Evolutionary conservation across 1,284 basidiomycete genomes (phyloP).

Genomic region (Trametes pubescens): DNA sequence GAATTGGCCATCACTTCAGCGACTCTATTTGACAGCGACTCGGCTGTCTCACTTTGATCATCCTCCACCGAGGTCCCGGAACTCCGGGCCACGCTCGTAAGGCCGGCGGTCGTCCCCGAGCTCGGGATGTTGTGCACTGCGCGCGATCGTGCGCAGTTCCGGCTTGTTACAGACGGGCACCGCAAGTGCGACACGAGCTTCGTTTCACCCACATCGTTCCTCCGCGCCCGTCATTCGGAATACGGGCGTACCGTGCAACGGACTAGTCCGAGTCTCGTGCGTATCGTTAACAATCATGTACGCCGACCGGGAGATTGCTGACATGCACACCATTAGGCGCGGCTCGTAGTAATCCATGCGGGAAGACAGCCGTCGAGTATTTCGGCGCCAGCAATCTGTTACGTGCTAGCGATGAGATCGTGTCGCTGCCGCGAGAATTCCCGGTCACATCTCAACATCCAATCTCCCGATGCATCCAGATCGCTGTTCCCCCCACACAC

Average conservation of each 20-base stretch:
- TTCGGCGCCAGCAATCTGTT: not conserved
- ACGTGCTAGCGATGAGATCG: conserved; percentile 13
- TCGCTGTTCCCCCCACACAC: not conserved
- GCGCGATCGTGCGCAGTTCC: not conserved
- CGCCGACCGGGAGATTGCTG: conserved; percentile 12
- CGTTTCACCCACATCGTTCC: conserved; percentile 5
- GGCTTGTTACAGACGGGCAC: conserved; percentile 1
- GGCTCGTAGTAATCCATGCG: not conserved
- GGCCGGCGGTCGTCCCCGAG: not conserved
- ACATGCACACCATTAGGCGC: conserved; percentile 8
- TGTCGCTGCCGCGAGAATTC: conserved; percentile 8
- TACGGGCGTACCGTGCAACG: not conserved
- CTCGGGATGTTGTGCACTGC: not conserved
- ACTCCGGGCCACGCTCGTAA: not conserved
- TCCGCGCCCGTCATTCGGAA: not conserved
- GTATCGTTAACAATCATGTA: not conserved
- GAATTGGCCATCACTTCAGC: conserved; percentile 4
- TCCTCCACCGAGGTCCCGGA: not conserved
- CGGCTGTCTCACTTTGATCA: conserved; percentile 8
- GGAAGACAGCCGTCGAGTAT: not conserved
- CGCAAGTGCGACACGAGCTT: not conserved
- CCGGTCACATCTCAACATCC: conserved; percentile 21
- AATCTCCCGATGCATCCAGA: conserved; percentile 28
- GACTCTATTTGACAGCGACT: conserved; percentile 7
- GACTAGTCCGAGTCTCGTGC: not conserved